A percentile compares a stretch with the other conserved stretches of the same genome.
These are phyloP conservation scores for Ceratobasidium sp. DNA, from an alignment of 1,284 basidiomycete species.

Conservation along the genomic window DNA sequence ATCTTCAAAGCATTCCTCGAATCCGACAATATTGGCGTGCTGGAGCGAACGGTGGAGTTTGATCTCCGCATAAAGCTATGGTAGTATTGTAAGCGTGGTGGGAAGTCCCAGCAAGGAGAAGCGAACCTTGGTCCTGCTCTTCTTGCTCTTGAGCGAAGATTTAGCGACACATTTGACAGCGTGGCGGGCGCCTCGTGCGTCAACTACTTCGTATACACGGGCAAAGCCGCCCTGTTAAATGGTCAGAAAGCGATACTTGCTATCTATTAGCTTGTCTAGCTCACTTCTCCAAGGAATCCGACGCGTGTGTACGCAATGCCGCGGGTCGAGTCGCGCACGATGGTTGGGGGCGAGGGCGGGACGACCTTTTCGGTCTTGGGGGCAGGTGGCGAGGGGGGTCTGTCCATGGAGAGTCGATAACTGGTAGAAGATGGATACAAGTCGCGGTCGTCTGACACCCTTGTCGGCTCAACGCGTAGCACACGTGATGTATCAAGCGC, in stretches of 20 bases:
- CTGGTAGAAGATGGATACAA: not conserved
- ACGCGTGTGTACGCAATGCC: constrained; percentile 69
- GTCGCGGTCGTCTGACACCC: constrained; percentile 22
- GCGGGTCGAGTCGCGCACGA: constrained; percentile 73
- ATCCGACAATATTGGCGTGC: constrained; percentile 93
- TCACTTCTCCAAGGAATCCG: constrained; percentile 82
- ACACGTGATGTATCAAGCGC: constrained; percentile 15
- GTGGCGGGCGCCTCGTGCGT: constrained; percentile 65
- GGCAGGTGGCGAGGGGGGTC: constrained; percentile 64
- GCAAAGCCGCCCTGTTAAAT: constrained; percentile 83
- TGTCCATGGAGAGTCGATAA: not conserved
- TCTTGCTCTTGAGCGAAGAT: constrained; percentile 83
- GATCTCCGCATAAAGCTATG: constrained; percentile 94
- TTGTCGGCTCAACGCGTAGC: constrained; percentile 10
- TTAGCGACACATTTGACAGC: constrained; percentile 93
- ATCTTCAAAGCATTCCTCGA: constrained; percentile 96
- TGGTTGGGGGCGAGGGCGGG: constrained; percentile 80
- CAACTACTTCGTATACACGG: constrained; percentile 87
- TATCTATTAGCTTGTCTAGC: constrained; percentile 47
- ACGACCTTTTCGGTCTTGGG: constrained; percentile 81
- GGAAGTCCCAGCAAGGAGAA: constrained; percentile 1
- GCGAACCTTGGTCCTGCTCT: constrained; percentile 88
- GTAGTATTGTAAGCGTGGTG: constrained; percentile 42
- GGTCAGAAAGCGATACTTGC: constrained; percentile 5
- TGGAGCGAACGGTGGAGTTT: constrained; percentile 93